phyloP scores from a whole-genome alignment of 352 stramenopile genomes.

The Globisporangium uncinulatum region DNA sequence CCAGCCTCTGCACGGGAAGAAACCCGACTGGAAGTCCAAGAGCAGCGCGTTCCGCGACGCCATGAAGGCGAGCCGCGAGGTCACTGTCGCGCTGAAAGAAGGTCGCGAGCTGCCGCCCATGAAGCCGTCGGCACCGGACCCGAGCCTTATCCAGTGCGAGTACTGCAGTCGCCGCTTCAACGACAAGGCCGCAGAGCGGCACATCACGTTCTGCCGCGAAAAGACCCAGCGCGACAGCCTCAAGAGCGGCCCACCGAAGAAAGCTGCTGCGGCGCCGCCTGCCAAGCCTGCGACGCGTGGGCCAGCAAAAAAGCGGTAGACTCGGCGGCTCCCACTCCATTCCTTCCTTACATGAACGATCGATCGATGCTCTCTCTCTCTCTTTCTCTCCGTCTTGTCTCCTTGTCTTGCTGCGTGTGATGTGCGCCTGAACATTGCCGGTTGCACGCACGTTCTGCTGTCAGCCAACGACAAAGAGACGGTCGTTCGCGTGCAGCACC shows the following conservation, averaged over 20 bases:
- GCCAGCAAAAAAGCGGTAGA: constrained; percentile 41
- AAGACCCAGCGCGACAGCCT: constrained; percentile 60
- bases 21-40: constrained; percentile 82
- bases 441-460: neutral
- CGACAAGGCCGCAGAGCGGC: constrained; percentile 85
- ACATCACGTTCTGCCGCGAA: constrained; percentile 90
- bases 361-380: neutral
- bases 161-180: constrained; percentile 91
- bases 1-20: constrained; percentile 50
- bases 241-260: constrained; percentile 32
- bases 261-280: constrained; percentile 14
- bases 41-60: constrained; percentile 81
- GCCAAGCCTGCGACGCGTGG: constrained; percentile 26
- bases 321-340: neutral
- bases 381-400: neutral
- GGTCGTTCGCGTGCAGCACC: constrained; percentile 42
- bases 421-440: neutral
- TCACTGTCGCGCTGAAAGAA: constrained; percentile 62
- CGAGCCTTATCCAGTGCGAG: constrained; percentile 87
- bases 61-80: constrained; percentile 78
- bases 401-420: too few species aligned
- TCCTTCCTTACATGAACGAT: neutral
- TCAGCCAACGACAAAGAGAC: constrained; percentile 48
- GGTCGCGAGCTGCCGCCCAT: constrained; percentile 53
- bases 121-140: constrained; percentile 59